Conservation (phyloP, 2,329 filamentous ascomycete species). For the Talaromyces sp. region DNA sequence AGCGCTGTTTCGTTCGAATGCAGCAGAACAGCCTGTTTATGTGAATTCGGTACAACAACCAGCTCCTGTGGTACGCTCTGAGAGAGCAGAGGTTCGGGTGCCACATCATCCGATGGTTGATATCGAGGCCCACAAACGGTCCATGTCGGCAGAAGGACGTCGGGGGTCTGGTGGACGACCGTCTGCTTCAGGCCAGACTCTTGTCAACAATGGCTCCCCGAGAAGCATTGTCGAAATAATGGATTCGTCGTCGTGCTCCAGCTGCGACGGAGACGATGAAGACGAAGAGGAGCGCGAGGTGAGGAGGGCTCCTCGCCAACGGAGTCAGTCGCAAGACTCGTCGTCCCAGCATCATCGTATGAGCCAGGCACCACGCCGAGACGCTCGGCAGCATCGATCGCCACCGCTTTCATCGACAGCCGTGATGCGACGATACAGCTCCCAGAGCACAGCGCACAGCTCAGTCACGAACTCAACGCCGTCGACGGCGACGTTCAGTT, state of each 20-base stretch:
- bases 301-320: neutral
- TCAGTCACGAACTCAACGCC: constrained; percentile 19
- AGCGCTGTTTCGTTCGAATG: constrained; percentile 4
- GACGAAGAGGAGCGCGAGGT: neutral
- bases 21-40: neutral
- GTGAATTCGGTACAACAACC: neutral
- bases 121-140: constrained; percentile 5
- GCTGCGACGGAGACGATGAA: constrained; percentile 3
- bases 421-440: constrained; percentile 31
- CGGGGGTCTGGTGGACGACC: neutral
- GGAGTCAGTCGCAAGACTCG: constrained; percentile 4
- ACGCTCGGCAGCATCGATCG: constrained; percentile 24
- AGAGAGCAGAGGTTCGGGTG: neutral
- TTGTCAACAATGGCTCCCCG: neutral
- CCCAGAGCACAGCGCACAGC: constrained; percentile 21
- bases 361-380: constrained; percentile 5
- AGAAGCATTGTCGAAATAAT: neutral
- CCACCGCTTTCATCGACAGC: constrained; percentile 33
- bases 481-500: constrained; percentile 24
- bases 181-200: neutral
- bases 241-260: neutral
- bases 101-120: constrained; percentile 12
- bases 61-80: neutral
- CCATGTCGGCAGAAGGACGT: constrained; percentile 5
- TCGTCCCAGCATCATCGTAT: neutral